Evolutionary conservation across 163 green algal genomes (phyloP).

Genomic region (Scenedesmus sp.): DNA sequence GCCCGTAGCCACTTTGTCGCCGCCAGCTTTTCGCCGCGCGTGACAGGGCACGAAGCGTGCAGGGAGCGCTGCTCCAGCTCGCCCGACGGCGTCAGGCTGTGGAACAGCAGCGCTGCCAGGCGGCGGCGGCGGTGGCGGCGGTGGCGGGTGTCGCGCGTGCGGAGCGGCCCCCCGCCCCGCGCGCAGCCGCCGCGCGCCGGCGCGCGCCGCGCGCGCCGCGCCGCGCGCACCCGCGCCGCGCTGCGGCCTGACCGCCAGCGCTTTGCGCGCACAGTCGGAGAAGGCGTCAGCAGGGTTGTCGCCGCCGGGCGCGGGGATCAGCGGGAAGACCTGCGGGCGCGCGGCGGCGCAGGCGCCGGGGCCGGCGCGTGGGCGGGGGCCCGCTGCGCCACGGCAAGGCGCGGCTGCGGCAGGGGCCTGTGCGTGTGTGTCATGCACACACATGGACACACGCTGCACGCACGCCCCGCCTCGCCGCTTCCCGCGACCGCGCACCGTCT

Average conservation of each 20-base stretch:
- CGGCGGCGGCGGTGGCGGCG: not conserved
- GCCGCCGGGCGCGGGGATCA: not conserved
- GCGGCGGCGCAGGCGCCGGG: not conserved
- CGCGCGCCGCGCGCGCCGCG: not conserved
- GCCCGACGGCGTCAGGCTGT: slow-evolving; percentile 64
- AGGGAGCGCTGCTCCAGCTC: slow-evolving; percentile 60
- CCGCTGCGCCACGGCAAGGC: not conserved
- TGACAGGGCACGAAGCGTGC: slow-evolving; percentile 65
- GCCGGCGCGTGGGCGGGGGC: not conserved
- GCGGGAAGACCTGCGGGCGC: not conserved
- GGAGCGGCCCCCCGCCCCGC: not conserved
- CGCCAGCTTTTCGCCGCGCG: slow-evolving; percentile 53
- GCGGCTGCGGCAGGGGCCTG: slow-evolving; percentile 54
- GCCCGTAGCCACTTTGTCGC: slow-evolving; percentile 50
- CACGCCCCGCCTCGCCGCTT: slow-evolving; percentile 80
- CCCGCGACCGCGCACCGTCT: slow-evolving; percentile 70
- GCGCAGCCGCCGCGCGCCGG: not conserved
- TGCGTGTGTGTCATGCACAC: not conserved
- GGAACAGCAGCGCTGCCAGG: slow-evolving; percentile 66
- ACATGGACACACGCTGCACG: slow-evolving; percentile 31
- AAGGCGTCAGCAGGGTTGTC: not conserved
- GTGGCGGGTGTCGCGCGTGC: not conserved
- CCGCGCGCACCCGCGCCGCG: slow-evolving; percentile 47
- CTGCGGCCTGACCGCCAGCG: slow-evolving; percentile 65
- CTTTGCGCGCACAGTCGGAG: slow-evolving; percentile 56